These are phyloP conservation scores for Kazachstania taianensis DNA, from an alignment of 805 yeast genomes.

Conservation along the genomic window DNA sequence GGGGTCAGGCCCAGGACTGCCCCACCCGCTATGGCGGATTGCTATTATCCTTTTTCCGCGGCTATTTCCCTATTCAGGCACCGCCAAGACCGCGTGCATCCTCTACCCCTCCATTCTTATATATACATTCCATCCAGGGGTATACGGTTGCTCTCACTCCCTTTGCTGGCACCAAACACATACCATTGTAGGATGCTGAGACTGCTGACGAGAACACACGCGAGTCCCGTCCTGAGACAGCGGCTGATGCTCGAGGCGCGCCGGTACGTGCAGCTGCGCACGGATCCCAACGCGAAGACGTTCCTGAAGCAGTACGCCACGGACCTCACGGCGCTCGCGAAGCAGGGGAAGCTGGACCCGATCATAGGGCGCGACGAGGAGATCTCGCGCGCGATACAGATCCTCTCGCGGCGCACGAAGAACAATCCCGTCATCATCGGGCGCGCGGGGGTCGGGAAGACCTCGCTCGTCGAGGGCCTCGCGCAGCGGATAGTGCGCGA, in stretches of 20 bases:
- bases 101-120: too few relatives aligned
- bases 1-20: too few relatives aligned
- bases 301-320: conserved; percentile 80
- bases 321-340: conserved; percentile 77
- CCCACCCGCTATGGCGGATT: too few relatives aligned
- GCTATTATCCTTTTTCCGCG: too few relatives aligned
- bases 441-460: conserved; percentile 96
- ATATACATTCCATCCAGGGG: too few relatives aligned
- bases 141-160: too few relatives aligned
- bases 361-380: conserved; percentile 97
- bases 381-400: conserved; percentile 85
- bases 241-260: too few relatives aligned
- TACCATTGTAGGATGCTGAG: too few relatives aligned
- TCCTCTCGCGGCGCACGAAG: conserved; percentile 83
- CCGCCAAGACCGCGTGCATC: too few relatives aligned
- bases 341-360: conserved; percentile 86
- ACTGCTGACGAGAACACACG: background rate
- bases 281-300: conserved; percentile 46
- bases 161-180: too few relatives aligned
- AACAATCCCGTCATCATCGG: conserved; percentile 94
- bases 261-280: conserved; percentile 23
- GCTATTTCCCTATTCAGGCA: too few relatives aligned
- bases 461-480: conserved; percentile 91
- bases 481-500: conserved; percentile 88
- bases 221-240: background rate